Evolutionary conservation across 2,329 filamentous ascomycete genomes (phyloP).

Genomic region (Leptographium wingfieldii): DNA sequence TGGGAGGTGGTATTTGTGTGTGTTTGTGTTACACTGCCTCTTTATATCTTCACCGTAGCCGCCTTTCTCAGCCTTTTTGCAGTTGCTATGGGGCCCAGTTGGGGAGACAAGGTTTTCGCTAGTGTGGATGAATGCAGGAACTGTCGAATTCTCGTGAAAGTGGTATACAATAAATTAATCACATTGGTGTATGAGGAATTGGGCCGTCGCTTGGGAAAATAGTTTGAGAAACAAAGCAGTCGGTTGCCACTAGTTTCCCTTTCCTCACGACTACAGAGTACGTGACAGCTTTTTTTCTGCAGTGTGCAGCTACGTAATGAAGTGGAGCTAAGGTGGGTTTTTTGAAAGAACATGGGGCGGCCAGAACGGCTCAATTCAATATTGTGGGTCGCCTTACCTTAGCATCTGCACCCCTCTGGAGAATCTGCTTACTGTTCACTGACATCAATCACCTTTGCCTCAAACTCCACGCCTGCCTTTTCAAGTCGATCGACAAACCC

Average conservation of each 20-base stretch:
- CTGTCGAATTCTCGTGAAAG: neutral
- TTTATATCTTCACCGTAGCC: too few relatives aligned
- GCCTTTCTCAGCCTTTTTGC: neutral
- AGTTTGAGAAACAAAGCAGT: neutral
- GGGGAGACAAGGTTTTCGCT: neutral
- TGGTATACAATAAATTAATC: neutral
- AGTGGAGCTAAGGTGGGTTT: neutral
- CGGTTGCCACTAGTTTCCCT: neutral
- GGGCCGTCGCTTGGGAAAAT: neutral
- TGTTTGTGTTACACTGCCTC: neutral
- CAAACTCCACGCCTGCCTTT: slow-evolving; percentile 49
- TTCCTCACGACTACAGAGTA: neutral
- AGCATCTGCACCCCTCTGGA: neutral
- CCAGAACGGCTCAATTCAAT: neutral
- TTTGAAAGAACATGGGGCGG: neutral
- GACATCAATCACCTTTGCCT: slow-evolving; percentile 28
- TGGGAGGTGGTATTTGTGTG: neutral
- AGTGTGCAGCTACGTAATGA: neutral
- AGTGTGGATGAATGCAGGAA: neutral
- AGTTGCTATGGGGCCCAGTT: neutral
- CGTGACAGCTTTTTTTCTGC: neutral
- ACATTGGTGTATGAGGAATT: neutral
- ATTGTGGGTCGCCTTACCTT: neutral
- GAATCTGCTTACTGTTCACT: neutral
- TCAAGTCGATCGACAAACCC: slow-evolving; percentile 51